A percentile compares a stretch with the other conserved stretches of the same genome.
These are phyloP conservation scores for Komagataea norvegica DNA, from an alignment of 1,139 yeast genomes.

Conservation along the genomic window DNA sequence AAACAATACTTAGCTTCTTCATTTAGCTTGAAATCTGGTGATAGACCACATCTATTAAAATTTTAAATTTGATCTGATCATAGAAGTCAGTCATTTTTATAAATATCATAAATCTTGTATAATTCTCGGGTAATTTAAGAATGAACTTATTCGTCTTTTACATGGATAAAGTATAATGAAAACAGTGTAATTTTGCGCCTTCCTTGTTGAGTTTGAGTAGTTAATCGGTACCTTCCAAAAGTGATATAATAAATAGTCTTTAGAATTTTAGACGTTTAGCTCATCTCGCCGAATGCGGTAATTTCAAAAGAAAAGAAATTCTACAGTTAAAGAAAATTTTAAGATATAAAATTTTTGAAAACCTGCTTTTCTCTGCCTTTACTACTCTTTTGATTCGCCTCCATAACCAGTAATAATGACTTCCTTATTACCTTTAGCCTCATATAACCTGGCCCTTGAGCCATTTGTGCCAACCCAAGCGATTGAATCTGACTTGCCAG, in stretches of 20 bases:
- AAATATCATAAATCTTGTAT: slow-evolving; percentile 18
- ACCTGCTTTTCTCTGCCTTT: neutral
- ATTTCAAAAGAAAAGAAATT: slow-evolving; percentile 24
- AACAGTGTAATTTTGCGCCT: neutral
- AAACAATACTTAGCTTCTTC: slow-evolving; percentile 96
- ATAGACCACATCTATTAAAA: slow-evolving; percentile 98
- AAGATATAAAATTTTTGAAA: slow-evolving; percentile 2
- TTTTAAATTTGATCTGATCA: slow-evolving; percentile 49
- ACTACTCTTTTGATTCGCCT: no score
- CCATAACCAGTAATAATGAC: slow-evolving; percentile 41
- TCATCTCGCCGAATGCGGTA: slow-evolving; percentile 22
- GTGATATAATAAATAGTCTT: no score
- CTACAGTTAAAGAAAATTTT: slow-evolving; percentile 8
- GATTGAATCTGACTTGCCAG: slow-evolving; percentile 78
- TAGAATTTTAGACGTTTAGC: no score
- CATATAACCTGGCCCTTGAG: slow-evolving; percentile 75
- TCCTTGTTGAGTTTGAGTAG: neutral
- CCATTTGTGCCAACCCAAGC: slow-evolving; percentile 90
- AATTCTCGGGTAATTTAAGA: slow-evolving; percentile 23
- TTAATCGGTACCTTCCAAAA: no score
- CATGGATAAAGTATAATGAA: slow-evolving; percentile 4
- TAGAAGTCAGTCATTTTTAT: slow-evolving; percentile 7
- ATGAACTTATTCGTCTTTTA: slow-evolving; percentile 18
- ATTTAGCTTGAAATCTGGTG: slow-evolving; percentile 98
- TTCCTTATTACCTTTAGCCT: slow-evolving; percentile 71